Percentiles rank a stretch among this genome's conserved stretches.
phyloP scores from a whole-genome alignment of 768 basidiomycete genomes.

The Obba rivulosa region DNA sequence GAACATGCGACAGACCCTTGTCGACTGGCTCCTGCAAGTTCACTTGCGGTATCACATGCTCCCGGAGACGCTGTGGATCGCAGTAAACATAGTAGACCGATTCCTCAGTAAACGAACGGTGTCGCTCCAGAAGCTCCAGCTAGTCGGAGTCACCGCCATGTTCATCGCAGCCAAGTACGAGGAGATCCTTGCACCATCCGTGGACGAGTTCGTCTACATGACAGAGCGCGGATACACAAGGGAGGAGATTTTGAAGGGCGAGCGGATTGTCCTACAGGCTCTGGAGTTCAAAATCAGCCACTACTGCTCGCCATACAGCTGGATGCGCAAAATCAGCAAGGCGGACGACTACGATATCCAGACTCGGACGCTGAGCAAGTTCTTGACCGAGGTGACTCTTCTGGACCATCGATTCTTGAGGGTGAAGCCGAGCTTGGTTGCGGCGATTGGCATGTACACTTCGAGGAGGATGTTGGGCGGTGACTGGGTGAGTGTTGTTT shows the following conservation, averaged over 20 bases:
- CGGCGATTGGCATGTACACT: constrained; percentile 97
- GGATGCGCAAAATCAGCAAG: constrained; percentile 98
- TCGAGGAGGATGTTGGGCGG: constrained; percentile 91
- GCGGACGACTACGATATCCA: constrained; percentile 99
- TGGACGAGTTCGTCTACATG: constrained; percentile 99
- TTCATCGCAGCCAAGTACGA: constrained; percentile 99
- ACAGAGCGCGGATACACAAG: constrained; percentile 90
- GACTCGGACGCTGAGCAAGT: constrained; percentile 95
- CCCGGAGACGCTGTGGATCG: constrained; percentile 98
- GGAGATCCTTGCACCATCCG: constrained; percentile 94
- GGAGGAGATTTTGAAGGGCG: constrained; percentile 97
- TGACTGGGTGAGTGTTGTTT: constrained; percentile 76
- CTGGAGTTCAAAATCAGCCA: constrained; percentile 94
- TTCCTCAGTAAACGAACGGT: constrained; percentile 69
- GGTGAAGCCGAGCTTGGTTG: constrained; percentile 89
- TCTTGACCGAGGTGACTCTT: constrained; percentile 93
- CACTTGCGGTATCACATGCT: constrained; percentile 99
- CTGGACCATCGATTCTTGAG: constrained; percentile 90
- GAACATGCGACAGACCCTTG: constrained; percentile 92
- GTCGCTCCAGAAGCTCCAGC: constrained; percentile 80
- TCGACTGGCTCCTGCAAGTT: constrained; percentile 98
- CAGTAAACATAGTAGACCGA: constrained; percentile 88
- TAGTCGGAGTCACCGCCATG: constrained; percentile 98
- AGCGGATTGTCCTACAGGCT: constrained; percentile 92
- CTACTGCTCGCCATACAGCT: constrained; percentile 98